Percentiles rank a stretch among this genome's conserved stretches.
phyloP scores from a whole-genome alignment of 1,139 yeast species.

The Pichia sp. region DNA sequence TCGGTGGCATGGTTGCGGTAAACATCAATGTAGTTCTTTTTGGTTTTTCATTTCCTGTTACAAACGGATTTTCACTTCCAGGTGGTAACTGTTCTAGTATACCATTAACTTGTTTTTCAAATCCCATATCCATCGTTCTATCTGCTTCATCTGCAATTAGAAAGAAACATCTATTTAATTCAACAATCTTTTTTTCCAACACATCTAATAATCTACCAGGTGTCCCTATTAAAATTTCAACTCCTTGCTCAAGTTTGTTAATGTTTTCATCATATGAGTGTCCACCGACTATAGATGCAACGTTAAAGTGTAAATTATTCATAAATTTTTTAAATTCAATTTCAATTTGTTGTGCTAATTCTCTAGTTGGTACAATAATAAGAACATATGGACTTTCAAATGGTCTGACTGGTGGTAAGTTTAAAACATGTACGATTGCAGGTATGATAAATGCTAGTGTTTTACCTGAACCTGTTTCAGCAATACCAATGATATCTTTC shows the following conservation, averaged over 20 bases:
- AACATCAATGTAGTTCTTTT: conserved; percentile 76
- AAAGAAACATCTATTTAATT: conserved; percentile 56
- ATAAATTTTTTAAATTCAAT: conserved; percentile 53
- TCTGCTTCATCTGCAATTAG: conserved; percentile 91
- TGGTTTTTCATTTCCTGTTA: conserved; percentile 19
- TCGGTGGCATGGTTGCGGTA: conserved; percentile 85
- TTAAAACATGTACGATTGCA: conserved; percentile 50
- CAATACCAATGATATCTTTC: conserved; percentile 79
- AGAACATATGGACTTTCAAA: conserved; percentile 61
- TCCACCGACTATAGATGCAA: conserved; percentile 80
- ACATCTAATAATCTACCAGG: conserved; percentile 88
- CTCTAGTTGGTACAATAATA: conserved; percentile 88
- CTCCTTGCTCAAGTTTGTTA: conserved; percentile 54
- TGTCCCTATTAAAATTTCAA: conserved; percentile 83
- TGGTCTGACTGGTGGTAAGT: conserved; percentile 33
- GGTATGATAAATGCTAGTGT: conserved; percentile 83
- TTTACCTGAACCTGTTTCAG: conserved; percentile 95
- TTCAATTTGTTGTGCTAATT: conserved; percentile 82
- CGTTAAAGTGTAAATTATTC: conserved; percentile 37
- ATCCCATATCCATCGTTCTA: conserved; percentile 91
- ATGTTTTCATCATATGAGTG: conserved; percentile 76
- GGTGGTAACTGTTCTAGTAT: conserved; percentile 47
- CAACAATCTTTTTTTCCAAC: conserved; percentile 58
- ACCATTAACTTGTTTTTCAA: conserved; percentile 68
- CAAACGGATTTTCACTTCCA: conserved; percentile 24